Percentiles rank a stretch among this genome's conserved stretches.
These are phyloP conservation scores for Coemansia pectinata DNA, from an alignment of 192 early-diverging fungal genomes.

Conservation along the genomic window DNA sequence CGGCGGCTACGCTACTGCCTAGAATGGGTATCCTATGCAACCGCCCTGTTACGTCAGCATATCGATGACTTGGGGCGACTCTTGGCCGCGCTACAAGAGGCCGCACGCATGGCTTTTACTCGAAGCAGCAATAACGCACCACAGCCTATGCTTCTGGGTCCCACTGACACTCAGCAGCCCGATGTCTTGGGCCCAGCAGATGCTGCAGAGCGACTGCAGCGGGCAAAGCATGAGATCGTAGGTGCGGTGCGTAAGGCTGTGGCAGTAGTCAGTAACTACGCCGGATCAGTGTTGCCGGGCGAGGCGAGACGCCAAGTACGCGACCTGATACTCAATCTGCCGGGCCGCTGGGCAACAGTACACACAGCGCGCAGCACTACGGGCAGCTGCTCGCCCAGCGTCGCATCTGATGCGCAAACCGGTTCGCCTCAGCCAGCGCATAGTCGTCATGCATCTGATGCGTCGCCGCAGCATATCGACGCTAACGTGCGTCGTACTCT, in stretches of 20 bases:
- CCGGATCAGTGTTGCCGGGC: constrained; percentile 78
- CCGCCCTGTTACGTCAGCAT: constrained; percentile 69
- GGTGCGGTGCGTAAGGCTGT: constrained; percentile 84
- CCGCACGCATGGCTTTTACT: constrained; percentile 5
- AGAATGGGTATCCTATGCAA: constrained; percentile 84
- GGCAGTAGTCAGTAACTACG: constrained; percentile 83
- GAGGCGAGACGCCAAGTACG: constrained; percentile 79
- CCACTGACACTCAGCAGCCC: too few relatives aligned
- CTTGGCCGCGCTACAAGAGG: constrained; percentile 45
- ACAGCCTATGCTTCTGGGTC: too few relatives aligned
- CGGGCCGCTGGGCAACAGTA: constrained; percentile 63
- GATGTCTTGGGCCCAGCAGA: constrained; percentile 12
- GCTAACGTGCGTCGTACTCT: constrained; percentile 35
- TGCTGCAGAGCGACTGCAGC: constrained; percentile 49
- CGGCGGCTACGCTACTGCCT: constrained; percentile 86
- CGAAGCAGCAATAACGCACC: not conserved
- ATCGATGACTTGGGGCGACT: constrained; percentile 63
- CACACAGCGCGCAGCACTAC: constrained; percentile 17
- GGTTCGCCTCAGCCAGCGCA: not conserved
- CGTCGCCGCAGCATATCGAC: constrained; percentile 24
- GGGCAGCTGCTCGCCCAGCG: constrained; percentile 15
- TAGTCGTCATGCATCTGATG: not conserved
- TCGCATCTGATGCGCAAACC: constrained; percentile 8
- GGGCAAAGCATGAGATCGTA: constrained; percentile 80
- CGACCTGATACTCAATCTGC: constrained; percentile 80